Base-by-base conservation (phyloP, 768 basidiomycete genomes). In the Ramaria rubella region DNA sequence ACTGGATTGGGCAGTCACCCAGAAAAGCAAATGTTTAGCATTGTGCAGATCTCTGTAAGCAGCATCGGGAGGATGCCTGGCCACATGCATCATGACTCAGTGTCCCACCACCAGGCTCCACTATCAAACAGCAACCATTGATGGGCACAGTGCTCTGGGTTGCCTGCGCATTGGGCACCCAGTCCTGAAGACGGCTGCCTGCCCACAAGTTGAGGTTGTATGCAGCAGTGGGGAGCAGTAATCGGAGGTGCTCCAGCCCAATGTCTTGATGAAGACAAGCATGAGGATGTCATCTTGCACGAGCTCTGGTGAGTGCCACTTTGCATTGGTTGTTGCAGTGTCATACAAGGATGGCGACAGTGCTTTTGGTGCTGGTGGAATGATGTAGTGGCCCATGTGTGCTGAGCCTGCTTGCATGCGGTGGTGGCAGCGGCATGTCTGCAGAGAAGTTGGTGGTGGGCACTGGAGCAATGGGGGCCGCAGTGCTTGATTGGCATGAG, bases 11-110 rank as follows among this genome's bases (percentile, higher is more conserved):
- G 73, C 2, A 65, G 50, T 79, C 30, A 90, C 81, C 8, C 78
- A 81, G 69, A 79, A 87, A 26, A 91, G 69, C 7, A 81, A 79
- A 66, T 90, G 88, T 38, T 87, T 81, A 6, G 86, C 74, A 63
- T 88, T 76, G 67, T 90, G 88, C 23, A 90, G 70, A 51, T 69
- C 45, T 88, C 83, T 11, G 82, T 81, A n/a, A 90, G 73, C 52
- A 82, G 68, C 2, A 87, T 83, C 0, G 89, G 80, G 21, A 90
- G 73, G 43, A 88, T 76, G 17, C 89, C 88, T 1, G 77, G 76
- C 3, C 88, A 23, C 87, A 81, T 42, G 69, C 65, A 61, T 68
- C 64, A 44, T 55, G 68, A 38, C 71, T 72, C 42, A 80, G 77
- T n/a, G 75, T 62, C 17, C 73, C 74, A 8, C 73, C 63, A 65